Evolutionary conservation across 2,329 filamentous ascomycete species (phyloP).

Genomic region (Fusarium goolgardi): DNA sequence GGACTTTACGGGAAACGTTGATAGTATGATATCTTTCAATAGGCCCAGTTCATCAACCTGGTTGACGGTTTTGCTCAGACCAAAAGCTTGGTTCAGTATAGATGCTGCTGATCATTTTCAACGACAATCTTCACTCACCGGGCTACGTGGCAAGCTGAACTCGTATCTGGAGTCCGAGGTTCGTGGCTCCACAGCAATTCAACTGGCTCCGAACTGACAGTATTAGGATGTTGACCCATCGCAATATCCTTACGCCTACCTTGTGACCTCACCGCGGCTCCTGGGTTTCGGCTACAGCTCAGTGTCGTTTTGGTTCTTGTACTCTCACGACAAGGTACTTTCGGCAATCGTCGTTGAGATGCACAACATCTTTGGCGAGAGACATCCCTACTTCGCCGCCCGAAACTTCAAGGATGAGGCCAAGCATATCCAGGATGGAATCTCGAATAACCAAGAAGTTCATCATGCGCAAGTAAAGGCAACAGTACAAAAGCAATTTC

Average conservation of each 20-base stretch:
- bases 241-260: conserved; percentile 74
- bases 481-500: conserved; percentile 76
- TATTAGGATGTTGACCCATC: conserved; percentile 67
- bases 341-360: conserved; percentile 77
- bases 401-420: conserved; percentile 45
- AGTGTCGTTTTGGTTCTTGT: conserved; percentile 84
- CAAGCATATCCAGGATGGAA: conserved; percentile 16
- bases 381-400: conserved; percentile 57
- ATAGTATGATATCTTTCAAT: conserved; percentile 66
- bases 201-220: conserved; percentile 17
- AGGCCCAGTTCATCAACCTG: conserved; percentile 34
- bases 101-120: conserved; percentile 70
- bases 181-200: conserved; percentile 25
- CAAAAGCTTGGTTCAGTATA: conserved; percentile 67
- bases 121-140: conserved; percentile 62
- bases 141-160: conserved; percentile 72
- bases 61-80: conserved; percentile 49
- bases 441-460: background rate
- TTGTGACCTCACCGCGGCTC: conserved; percentile 77
- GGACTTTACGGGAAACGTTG: conserved; percentile 66
- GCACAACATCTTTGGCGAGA: conserved; percentile 81
- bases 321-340: conserved; percentile 67
- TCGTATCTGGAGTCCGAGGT: conserved; percentile 69
- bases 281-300: conserved; percentile 79
- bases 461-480: conserved; percentile 55